Evolutionary conservation across 106 monocot genomes (phyloP).

Genomic region (Hemerocallis citrina): DNA sequence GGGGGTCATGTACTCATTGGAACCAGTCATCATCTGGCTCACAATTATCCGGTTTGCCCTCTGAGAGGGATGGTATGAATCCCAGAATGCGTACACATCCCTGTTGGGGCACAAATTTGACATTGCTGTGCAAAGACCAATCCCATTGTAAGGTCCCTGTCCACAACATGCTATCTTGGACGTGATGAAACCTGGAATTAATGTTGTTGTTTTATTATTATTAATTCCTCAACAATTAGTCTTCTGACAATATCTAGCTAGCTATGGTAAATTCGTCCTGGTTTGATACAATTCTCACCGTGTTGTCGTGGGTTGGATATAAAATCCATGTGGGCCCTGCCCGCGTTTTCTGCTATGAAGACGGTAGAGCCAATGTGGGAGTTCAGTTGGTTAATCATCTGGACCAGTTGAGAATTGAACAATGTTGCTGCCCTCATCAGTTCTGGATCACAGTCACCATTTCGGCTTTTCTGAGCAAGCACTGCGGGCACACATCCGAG

Average conservation of each 20-base stretch:
- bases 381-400: slow-evolving; percentile 38
- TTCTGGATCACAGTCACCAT: slow-evolving; percentile 48
- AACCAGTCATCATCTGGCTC: slow-evolving; percentile 48
- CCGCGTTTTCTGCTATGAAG: slow-evolving; percentile 45
- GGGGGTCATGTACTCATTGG: slow-evolving; percentile 58
- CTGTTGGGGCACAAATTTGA: slow-evolving; percentile 67
- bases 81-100: slow-evolving; percentile 59
- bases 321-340: slow-evolving; percentile 48
- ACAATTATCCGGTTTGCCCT: slow-evolving; percentile 70
- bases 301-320: slow-evolving; percentile 24
- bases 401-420: slow-evolving; percentile 46
- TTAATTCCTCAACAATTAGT: not conserved
- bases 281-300: slow-evolving; percentile 3
- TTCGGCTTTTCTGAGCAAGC: slow-evolving; percentile 48
- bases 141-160: slow-evolving; percentile 74
- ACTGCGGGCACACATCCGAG: slow-evolving; percentile 58
- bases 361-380: slow-evolving; percentile 23
- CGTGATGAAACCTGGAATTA: slow-evolving; percentile 51
- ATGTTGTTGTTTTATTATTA: too few species aligned
- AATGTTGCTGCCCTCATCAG: slow-evolving; percentile 27
- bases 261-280: not conserved
- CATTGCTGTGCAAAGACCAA: slow-evolving; percentile 52
- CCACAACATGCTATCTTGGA: slow-evolving; percentile 79
- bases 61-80: slow-evolving; percentile 63
- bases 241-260: not conserved